Evolutionary conservation across 164 flowering plant species (phyloP).

Genomic region (Sedum album): DNA sequence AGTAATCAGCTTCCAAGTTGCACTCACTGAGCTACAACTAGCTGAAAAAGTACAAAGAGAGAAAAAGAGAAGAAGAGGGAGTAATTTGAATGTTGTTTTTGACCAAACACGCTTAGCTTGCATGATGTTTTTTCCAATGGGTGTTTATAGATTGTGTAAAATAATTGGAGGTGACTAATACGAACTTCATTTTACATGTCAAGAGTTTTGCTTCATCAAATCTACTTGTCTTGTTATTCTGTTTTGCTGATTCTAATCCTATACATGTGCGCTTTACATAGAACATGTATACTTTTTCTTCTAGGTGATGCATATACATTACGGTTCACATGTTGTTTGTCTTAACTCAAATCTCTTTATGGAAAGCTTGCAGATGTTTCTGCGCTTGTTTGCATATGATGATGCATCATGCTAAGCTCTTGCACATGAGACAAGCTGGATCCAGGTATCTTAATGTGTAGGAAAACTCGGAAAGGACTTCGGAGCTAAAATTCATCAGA

Average conservation of each 20-base stretch:
- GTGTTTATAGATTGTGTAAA: too few relatives aligned
- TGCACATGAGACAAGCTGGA: conserved; percentile 5
- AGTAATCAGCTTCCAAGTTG: neutral
- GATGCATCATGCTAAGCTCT: neutral
- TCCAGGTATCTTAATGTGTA: neutral
- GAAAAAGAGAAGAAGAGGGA: too few relatives aligned
- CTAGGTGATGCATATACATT: neutral
- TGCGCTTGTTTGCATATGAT: neutral
- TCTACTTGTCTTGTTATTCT: too few relatives aligned
- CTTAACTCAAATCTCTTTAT: neutral
- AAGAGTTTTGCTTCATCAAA: too few relatives aligned
- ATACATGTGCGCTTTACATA: neutral
- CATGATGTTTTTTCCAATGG: too few relatives aligned
- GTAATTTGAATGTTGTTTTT: too few relatives aligned
- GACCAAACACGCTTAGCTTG: too few relatives aligned
- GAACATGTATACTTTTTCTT: conserved; percentile 4
- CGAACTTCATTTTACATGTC: too few relatives aligned
- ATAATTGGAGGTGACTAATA: too few relatives aligned
- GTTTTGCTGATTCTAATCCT: too few relatives aligned
- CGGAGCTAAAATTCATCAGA: neutral
- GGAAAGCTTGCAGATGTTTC: neutral
- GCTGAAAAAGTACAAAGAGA: too few relatives aligned
- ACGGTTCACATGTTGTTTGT: neutral
- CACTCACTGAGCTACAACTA: too few relatives aligned
- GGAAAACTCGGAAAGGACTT: neutral